Percentiles rank a stretch among this genome's conserved stretches.
Evolutionary conservation across 2,329 filamentous ascomycete species (phyloP).

Genomic region (Xylaria hypoxylon): DNA sequence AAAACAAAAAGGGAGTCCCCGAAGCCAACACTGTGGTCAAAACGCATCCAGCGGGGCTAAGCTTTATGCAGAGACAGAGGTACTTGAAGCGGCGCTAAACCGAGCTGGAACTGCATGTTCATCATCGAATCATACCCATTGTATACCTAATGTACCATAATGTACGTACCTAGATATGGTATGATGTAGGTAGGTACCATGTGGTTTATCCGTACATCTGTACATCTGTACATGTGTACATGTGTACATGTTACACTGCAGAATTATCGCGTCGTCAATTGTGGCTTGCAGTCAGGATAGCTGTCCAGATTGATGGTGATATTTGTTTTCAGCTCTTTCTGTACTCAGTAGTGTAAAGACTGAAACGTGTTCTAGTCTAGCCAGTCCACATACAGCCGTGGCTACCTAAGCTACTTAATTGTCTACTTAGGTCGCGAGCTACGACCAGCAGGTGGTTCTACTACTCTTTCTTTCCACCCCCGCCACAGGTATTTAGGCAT

Average conservation of each 20-base stretch:
- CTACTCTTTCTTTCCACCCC: not conserved
- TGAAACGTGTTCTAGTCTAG: conserved; percentile 27
- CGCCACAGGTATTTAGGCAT: not conserved
- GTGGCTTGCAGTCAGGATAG: conserved; percentile 12
- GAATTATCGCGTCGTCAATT: conserved; percentile 9
- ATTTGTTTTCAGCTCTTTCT: not conserved
- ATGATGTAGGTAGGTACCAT: no score
- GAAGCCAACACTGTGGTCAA: not conserved
- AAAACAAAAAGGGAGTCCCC: not conserved
- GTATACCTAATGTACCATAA: no score
- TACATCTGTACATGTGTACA: no score
- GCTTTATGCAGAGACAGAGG: not conserved
- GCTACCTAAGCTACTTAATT: not conserved
- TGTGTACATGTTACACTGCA: not conserved
- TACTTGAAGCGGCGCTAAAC: no score
- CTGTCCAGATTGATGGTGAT: conserved; percentile 17
- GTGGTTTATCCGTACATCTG: no score
- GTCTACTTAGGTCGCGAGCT: not conserved
- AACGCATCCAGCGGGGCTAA: conserved; percentile 1
- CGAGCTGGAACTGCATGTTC: no score
- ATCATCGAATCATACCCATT: no score
- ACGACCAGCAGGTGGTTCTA: not conserved
- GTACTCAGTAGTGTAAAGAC: no score
- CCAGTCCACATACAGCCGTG: not conserved
- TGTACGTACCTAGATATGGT: no score